Conservation (phyloP, 805 yeast species). For the Pachysolen tannophilus region DNA sequence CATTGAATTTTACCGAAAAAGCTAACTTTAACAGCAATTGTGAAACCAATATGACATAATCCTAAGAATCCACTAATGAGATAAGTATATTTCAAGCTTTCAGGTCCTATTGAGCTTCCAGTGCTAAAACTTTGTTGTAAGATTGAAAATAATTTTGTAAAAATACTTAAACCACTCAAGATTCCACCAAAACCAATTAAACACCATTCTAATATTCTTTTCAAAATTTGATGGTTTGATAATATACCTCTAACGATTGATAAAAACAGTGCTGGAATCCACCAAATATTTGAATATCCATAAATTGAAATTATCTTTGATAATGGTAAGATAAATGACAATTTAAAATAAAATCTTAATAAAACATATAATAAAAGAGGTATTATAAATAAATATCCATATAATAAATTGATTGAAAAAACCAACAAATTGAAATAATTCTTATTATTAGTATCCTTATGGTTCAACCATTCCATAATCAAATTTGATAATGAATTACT, state of each 20-base stretch:
- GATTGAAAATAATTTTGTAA: constrained; percentile 36
- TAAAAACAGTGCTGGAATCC: constrained; percentile 76
- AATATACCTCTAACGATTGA: constrained; percentile 51
- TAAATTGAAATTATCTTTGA: constrained; percentile 63
- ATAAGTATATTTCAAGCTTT: constrained; percentile 11
- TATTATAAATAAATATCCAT: constrained; percentile 64
- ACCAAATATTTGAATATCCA: constrained; percentile 76
- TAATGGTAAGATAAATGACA: constrained; percentile 40
- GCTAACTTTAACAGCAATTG: constrained; percentile 55
- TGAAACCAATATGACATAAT: constrained; percentile 46
- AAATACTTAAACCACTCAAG: constrained; percentile 50
- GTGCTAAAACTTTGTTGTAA: constrained; percentile 22
- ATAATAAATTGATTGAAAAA: constrained; percentile 61
- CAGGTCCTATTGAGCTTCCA: constrained; percentile 28
- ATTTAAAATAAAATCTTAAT: constrained; percentile 46
- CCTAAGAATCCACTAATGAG: constrained; percentile 32
- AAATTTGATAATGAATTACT: constrained; percentile 64
- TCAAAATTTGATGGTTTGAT: constrained; percentile 33
- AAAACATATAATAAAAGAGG: constrained; percentile 50
- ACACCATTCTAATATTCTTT: constrained; percentile 51
- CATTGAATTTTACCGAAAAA: no score
- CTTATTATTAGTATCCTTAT: constrained; percentile 26
- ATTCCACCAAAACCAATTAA: constrained; percentile 53
- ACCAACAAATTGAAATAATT: constrained; percentile 57
- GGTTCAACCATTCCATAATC: constrained; percentile 46